Percentiles rank a stretch among this genome's conserved stretches.
phyloP scores from a whole-genome alignment of 2,329 filamentous ascomycete species.

The Aspergillus tanneri region DNA sequence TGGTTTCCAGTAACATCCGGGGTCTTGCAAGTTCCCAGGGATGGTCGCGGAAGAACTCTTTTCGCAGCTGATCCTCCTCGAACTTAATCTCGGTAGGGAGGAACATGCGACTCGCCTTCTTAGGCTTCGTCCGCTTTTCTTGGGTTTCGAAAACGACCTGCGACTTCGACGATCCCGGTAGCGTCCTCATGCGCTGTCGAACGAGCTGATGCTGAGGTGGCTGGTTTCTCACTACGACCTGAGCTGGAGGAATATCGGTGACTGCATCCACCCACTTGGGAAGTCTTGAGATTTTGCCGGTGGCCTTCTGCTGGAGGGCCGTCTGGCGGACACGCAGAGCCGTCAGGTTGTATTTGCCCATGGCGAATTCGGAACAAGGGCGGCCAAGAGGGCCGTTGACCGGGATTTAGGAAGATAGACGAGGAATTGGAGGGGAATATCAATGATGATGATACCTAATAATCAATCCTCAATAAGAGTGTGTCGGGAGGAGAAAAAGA shows the following conservation, averaged over 20 bases:
- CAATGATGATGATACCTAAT: neutral
- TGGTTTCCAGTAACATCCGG: slow-evolving; percentile 76
- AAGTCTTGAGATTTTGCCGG: slow-evolving; percentile 35
- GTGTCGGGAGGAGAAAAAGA: slow-evolving; percentile 35
- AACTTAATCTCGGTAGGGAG: slow-evolving; percentile 75
- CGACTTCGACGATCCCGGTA: slow-evolving; percentile 29
- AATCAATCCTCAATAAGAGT: neutral
- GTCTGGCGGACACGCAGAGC: slow-evolving; percentile 47
- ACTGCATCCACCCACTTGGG: slow-evolving; percentile 58
- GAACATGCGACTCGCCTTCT: slow-evolving; percentile 74
- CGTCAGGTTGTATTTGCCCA: slow-evolving; percentile 50
- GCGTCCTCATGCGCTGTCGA: slow-evolving; percentile 39
- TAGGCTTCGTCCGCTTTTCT: slow-evolving; percentile 47
- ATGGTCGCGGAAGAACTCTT: slow-evolving; percentile 86
- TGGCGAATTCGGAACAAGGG: slow-evolving; percentile 21
- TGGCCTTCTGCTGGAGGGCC: slow-evolving; percentile 39
- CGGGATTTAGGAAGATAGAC: too few relatives aligned
- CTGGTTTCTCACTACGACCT: slow-evolving; percentile 59
- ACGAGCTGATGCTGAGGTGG: slow-evolving; percentile 47
- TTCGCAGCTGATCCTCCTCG: slow-evolving; percentile 77
- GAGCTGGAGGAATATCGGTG: slow-evolving; percentile 58
- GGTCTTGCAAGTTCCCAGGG: slow-evolving; percentile 96
- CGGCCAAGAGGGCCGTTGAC: neutral
- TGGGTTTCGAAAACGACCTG: slow-evolving; percentile 38
- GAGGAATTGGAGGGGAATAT: neutral